A percentile compares a stretch with the other conserved stretches of the same genome.
Conservation (phyloP, 176 grass and related monocot genomes). For the Chloris gayana region DNA sequence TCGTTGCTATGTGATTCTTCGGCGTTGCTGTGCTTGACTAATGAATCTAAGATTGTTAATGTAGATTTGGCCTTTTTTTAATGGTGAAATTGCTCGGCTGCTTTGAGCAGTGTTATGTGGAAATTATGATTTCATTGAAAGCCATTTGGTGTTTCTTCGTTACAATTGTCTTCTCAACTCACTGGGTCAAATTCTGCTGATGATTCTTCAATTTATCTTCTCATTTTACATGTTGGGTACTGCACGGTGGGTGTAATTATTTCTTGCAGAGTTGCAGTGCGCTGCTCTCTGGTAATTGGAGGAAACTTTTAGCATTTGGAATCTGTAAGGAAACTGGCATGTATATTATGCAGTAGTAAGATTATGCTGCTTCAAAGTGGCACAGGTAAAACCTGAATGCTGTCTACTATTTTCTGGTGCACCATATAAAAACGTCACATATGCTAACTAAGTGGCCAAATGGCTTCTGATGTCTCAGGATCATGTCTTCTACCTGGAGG, state of each 20-base stretch:
- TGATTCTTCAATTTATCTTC: neutral
- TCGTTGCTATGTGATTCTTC: neutral
- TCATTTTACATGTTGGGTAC: neutral
- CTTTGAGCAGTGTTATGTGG: neutral
- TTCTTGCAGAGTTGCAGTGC: too few relatives aligned
- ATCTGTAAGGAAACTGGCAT: neutral
- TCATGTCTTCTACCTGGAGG: neutral
- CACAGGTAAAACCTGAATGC: too few relatives aligned
- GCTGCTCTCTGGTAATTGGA: neutral
- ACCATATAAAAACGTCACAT: neutral
- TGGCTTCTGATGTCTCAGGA: neutral
- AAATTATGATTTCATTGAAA: neutral
- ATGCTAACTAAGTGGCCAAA: neutral
- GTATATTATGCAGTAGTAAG: neutral
- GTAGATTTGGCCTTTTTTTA: neutral
- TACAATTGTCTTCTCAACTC: neutral
- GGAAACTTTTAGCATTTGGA: neutral
- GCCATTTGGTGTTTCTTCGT: too few relatives aligned
- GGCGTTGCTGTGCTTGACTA: neutral
- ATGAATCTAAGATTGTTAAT: neutral
- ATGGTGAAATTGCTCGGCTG: neutral
- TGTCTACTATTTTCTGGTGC: too few relatives aligned
- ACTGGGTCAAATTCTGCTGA: neutral
- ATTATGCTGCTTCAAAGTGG: too few relatives aligned
- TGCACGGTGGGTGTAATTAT: neutral